A percentile compares a stretch with the other conserved stretches of the same genome.
Conservation (phyloP, 352 stramenopile species). For the Stramenopiles sp. region DNA sequence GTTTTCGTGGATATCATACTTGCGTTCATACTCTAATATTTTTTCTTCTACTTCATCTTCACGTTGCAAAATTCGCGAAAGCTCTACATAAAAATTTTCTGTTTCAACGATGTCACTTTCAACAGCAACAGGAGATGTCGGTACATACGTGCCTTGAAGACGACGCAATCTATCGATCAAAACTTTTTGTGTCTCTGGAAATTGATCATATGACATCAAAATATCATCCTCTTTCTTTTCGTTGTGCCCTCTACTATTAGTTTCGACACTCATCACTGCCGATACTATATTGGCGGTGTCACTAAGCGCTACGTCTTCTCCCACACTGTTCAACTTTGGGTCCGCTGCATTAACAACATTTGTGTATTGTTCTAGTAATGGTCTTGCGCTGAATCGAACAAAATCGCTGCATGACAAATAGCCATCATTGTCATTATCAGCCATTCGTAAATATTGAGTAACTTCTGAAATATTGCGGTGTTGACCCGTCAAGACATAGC, state of each 20-base stretch:
- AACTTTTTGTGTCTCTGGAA: not conserved
- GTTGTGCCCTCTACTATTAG: not conserved
- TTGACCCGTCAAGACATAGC: not conserved
- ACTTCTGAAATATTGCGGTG: not conserved
- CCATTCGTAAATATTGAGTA: not conserved
- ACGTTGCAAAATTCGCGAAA: not conserved
- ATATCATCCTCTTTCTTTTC: not conserved
- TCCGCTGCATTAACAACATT: not conserved
- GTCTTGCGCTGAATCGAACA: not conserved
- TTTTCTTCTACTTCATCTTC: not conserved
- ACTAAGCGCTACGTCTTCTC: no score
- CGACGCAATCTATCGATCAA: not conserved
- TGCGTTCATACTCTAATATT: not conserved
- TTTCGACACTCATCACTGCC: not conserved
- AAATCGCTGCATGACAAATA: not conserved
- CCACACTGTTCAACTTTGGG: no score
- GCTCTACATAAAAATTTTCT: not conserved
- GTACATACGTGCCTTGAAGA: not conserved
- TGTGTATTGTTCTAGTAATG: not conserved
- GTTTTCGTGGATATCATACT: not conserved
- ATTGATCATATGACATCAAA: not conserved
- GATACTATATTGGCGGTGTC: no score
- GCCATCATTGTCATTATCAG: not conserved
- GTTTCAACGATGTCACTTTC: not conserved
- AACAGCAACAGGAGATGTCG: not conserved